A percentile compares a stretch with the other conserved stretches of the same genome.
Evolutionary conservation across 805 yeast species (phyloP).

Genomic region (Candida chilensis): DNA sequence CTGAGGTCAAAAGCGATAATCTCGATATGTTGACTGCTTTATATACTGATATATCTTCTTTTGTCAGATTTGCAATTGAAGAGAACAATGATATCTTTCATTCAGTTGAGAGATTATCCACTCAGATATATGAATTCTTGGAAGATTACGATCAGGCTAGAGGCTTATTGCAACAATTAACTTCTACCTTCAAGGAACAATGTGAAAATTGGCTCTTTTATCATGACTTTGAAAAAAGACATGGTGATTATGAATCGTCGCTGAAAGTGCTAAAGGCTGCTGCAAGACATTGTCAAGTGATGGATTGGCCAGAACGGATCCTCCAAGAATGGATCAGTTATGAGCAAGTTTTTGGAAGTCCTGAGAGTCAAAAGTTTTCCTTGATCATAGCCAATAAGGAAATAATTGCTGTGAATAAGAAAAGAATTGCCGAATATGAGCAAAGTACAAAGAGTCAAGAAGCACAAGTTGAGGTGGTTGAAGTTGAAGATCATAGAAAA

Average conservation of each 20-base stretch:
- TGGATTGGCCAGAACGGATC: constrained; percentile 46
- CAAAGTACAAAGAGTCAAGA: constrained; percentile 4
- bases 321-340: constrained; percentile 32
- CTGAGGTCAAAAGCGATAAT: constrained; percentile 1
- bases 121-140: constrained; percentile 19
- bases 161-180: constrained; percentile 10
- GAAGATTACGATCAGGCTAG: constrained; percentile 18
- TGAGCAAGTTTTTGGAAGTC: constrained; percentile 22
- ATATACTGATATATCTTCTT: constrained; percentile 4
- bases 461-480: too few relatives aligned
- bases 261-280: constrained; percentile 20
- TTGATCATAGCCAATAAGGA: constrained; percentile 13
- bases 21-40: constrained; percentile 4
- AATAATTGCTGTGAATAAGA: constrained; percentile 5
- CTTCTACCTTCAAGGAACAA: constrained; percentile 18
- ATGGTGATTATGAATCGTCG: constrained; percentile 13
- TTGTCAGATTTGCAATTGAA: constrained; percentile 14
- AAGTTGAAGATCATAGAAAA: too few relatives aligned
- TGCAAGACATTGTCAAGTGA: constrained; percentile 7
- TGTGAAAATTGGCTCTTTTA: constrained; percentile 40
- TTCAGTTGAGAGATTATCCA: constrained; percentile 30
- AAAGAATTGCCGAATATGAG: constrained; percentile 3
- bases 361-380: constrained; percentile 10
- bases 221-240: constrained; percentile 24
- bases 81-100: constrained; percentile 24